Conservation (phyloP, 1,139 yeast species). For the Hyphopichia khmerensis region DNA sequence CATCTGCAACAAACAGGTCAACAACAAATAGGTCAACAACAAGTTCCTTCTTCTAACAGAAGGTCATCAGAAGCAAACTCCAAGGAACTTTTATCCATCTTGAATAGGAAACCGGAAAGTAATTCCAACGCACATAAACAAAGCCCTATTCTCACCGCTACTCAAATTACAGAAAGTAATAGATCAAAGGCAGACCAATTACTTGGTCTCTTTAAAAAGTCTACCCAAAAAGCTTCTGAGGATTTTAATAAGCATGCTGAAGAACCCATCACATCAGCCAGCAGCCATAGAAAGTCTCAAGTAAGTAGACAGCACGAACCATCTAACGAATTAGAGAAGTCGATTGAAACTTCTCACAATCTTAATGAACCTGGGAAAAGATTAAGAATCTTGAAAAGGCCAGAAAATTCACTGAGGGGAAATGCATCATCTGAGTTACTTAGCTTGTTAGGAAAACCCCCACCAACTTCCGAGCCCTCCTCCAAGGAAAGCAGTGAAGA, state of each 20-base stretch:
- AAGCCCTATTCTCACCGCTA: conserved; percentile 14
- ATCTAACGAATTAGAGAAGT: conserved; percentile 29
- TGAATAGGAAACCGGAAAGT: conserved; percentile 32
- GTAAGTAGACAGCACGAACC: conserved; percentile 15
- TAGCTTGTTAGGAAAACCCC: conserved; percentile 18
- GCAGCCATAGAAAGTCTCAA: conserved; percentile 4
- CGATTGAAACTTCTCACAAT: conserved; percentile 13
- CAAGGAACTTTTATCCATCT: conserved; percentile 51
- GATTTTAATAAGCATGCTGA: neutral
- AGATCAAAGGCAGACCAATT: conserved; percentile 40
- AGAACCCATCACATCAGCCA: neutral
- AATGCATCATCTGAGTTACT: conserved; percentile 18
- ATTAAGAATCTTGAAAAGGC: conserved; percentile 31
- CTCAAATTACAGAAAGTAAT: conserved; percentile 14
- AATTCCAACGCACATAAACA: conserved; percentile 9
- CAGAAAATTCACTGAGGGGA: conserved; percentile 11
- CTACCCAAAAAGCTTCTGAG: conserved; percentile 2
- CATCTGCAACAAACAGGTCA: conserved; percentile 7
- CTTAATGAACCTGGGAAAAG: conserved; percentile 23
- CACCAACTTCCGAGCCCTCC: conserved; percentile 2
- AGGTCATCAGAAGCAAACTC: conserved; percentile 42
- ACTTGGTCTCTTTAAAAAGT: conserved; percentile 33
- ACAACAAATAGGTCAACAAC: conserved; percentile 28
- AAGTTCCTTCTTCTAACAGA: conserved; percentile 30
- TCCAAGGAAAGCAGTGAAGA: neutral